A percentile compares a stretch with the other conserved stretches of the same genome.
These are phyloP conservation scores for Ampelomyces quisqualis DNA, from an alignment of 2,329 filamentous ascomycete species.

Conservation along the genomic window DNA sequence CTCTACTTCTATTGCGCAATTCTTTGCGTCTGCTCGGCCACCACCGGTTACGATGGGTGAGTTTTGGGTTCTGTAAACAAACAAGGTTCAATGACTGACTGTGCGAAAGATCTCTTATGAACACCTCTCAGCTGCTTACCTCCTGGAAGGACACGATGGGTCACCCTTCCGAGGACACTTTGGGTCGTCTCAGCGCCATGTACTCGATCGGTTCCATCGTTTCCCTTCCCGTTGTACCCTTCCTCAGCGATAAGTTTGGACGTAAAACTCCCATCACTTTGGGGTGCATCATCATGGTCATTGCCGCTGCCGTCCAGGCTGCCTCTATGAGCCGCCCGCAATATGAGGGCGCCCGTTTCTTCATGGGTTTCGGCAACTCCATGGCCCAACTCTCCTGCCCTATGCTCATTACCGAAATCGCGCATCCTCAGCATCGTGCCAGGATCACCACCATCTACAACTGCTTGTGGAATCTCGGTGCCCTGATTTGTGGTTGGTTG, in stretches of 20 bases:
- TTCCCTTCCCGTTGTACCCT: slow-evolving; percentile 24
- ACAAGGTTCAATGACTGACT: slow-evolving; percentile 2
- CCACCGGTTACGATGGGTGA: slow-evolving; percentile 56
- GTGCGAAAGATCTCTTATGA: slow-evolving; percentile 7
- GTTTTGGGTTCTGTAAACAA: slow-evolving; percentile 8
- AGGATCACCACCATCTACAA: slow-evolving; percentile 67
- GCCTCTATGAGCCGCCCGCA: slow-evolving; percentile 28
- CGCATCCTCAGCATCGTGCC: slow-evolving; percentile 67
- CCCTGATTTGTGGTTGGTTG: slow-evolving; percentile 61
- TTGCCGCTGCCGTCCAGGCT: slow-evolving; percentile 32
- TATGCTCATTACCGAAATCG: slow-evolving; percentile 65
- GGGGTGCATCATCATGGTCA: slow-evolving; percentile 45
- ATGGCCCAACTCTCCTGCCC: slow-evolving; percentile 65
- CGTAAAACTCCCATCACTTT: slow-evolving; percentile 38
- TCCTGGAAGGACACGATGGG: slow-evolving; percentile 36
- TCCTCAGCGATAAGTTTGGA: slow-evolving; percentile 43
- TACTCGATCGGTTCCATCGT: slow-evolving; percentile 39
- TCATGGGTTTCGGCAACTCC: slow-evolving; percentile 66
- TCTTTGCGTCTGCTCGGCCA: slow-evolving; percentile 54
- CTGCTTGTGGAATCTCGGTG: slow-evolving; percentile 65
- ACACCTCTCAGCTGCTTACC: slow-evolving; percentile 31
- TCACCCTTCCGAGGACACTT: slow-evolving; percentile 33
- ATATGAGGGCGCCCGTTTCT: slow-evolving; percentile 55
- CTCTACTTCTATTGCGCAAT: slow-evolving; percentile 54
- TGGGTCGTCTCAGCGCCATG: slow-evolving; percentile 45